These are phyloP conservation scores for Stentor coeruleus DNA, from an alignment of 73 alveolate species.

Conservation along the genomic window DNA sequence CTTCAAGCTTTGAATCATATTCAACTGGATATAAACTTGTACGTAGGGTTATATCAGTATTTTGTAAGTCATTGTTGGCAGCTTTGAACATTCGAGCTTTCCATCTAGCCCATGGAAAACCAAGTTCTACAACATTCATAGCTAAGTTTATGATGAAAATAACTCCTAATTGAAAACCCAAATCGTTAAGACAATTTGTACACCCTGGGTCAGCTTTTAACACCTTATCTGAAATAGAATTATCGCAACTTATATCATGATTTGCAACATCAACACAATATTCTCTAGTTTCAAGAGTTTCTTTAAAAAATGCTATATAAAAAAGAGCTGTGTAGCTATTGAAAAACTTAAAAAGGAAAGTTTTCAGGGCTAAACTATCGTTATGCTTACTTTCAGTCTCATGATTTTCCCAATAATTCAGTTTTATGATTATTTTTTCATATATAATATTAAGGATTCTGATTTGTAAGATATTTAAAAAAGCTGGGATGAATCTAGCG, in stretches of 20 bases:
- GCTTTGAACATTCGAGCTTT: not conserved
- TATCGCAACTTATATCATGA: no score
- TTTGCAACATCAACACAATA: no score
- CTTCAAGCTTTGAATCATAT: not conserved
- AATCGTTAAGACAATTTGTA: not conserved
- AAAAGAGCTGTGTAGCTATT: not conserved
- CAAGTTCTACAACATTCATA: constrained; percentile 6
- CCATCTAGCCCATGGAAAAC: constrained; percentile 7
- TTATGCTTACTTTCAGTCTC: constrained; percentile 14
- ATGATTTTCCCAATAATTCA: constrained; percentile 25
- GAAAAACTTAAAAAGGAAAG: constrained; percentile 11
- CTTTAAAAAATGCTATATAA: constrained; percentile 20
- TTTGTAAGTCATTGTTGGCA: not conserved
- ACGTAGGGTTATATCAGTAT: no score
- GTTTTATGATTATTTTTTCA: not conserved
- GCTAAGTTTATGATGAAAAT: not conserved
- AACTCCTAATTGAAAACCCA: not conserved
- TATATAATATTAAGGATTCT: constrained; percentile 4
- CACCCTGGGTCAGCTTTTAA: no score
- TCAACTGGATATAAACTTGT: no score
- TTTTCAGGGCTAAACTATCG: constrained; percentile 4
- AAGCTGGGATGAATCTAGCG: not conserved
- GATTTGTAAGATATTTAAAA: constrained; percentile 4
- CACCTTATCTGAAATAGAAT: no score
- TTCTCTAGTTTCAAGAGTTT: no score